A percentile compares a stretch with the other conserved stretches of the same genome.
These are phyloP conservation scores for Saturnispora mendoncae DNA, from an alignment of 805 yeast genomes.

Conservation along the genomic window DNA sequence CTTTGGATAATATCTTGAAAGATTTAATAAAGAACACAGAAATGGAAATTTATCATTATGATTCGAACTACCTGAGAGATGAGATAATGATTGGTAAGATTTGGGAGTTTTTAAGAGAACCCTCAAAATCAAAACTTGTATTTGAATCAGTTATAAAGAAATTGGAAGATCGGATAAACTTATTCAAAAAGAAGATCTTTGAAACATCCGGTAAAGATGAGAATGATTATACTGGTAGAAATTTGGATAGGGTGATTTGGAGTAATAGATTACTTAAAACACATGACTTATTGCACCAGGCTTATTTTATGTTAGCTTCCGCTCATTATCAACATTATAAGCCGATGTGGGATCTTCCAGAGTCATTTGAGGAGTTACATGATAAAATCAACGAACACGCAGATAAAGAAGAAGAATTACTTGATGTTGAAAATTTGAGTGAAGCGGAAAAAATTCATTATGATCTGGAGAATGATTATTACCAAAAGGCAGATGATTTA, in stretches of 20 bases:
- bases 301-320: conserved; percentile 70
- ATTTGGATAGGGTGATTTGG: conserved; percentile 9
- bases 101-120: conserved; percentile 46
- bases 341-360: conserved; percentile 28
- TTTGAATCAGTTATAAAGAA: conserved; percentile 36
- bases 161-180: conserved; percentile 19
- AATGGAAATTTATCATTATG: conserved; percentile 38
- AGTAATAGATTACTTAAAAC: conserved; percentile 35
- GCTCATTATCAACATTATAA: conserved; percentile 51
- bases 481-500: conserved; percentile 53
- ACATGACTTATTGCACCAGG: conserved; percentile 61
- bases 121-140: conserved; percentile 40
- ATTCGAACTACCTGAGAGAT: conserved; percentile 38
- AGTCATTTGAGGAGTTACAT: conserved; percentile 26
- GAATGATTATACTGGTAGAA: conserved; percentile 2
- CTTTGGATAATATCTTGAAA: conserved; percentile 60
- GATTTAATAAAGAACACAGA: conserved; percentile 53
- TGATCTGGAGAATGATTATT: conserved; percentile 42
- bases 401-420: conserved; percentile 16
- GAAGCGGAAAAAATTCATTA: conserved; percentile 28
- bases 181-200: conserved; percentile 9
- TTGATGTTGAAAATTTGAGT: conserved; percentile 20
- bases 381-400: conserved; percentile 1
- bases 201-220: background rate
- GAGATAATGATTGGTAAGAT: conserved; percentile 60